Conservation (phyloP, 345 rosid genomes). For the Lepidium didymum region DNA sequence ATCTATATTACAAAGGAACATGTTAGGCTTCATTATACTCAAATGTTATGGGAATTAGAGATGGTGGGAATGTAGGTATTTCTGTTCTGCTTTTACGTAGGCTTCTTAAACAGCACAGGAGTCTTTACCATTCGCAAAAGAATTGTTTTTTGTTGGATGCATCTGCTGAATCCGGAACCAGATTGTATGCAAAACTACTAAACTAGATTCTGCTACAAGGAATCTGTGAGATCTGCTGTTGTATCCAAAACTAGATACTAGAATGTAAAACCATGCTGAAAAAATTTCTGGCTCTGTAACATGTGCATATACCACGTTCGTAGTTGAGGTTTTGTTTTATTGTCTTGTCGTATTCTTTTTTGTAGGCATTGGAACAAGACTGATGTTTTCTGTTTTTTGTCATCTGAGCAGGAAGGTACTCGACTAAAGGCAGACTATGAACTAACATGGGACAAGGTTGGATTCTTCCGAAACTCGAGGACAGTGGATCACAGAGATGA, state of each 20-base stretch:
- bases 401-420: conserved; percentile 67
- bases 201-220: background rate
- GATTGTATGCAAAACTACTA: background rate
- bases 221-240: background rate
- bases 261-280: background rate
- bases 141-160: background rate
- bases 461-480: conserved; percentile 55
- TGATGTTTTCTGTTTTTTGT: background rate
- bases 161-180: background rate
- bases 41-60: background rate
- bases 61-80: background rate
- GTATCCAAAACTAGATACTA: background rate
- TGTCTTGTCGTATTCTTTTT: background rate
- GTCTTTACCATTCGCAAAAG: background rate
- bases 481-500: conserved; percentile 28
- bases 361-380: background rate
- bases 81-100: background rate
- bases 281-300: background rate
- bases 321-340: background rate
- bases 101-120: background rate
- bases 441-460: conserved; percentile 74
- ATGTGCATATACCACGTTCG: background rate
- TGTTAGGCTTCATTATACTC: background rate
- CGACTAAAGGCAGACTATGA: conserved; percentile 74
- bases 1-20: background rate